Evolutionary conservation across 2,329 filamentous ascomycete genomes (phyloP).

Genomic region (Sarocladiaceae sp.): DNA sequence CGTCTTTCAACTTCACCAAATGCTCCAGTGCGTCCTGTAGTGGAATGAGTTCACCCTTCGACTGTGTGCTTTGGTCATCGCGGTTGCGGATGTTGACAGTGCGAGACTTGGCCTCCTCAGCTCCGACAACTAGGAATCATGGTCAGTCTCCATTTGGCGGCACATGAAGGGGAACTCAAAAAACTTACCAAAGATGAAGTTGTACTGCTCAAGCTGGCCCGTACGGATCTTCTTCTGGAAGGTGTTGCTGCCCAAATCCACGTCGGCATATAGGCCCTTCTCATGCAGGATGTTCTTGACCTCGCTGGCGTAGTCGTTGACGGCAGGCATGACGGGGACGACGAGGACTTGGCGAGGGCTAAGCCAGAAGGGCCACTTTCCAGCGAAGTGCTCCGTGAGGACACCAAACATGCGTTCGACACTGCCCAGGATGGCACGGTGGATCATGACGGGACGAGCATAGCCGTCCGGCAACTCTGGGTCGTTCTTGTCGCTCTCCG

Average conservation of each 20-base stretch:
- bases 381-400: slow-evolving; percentile 75
- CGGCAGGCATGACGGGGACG: slow-evolving; percentile 63
- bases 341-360: slow-evolving; percentile 69
- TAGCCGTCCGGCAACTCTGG: slow-evolving; percentile 58
- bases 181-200: slow-evolving; percentile 66
- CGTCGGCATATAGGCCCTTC: slow-evolving; percentile 61
- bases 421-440: slow-evolving; percentile 71
- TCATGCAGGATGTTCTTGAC: slow-evolving; percentile 62
- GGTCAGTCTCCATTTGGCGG: background rate
- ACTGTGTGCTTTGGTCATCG: slow-evolving; percentile 56
- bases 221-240: slow-evolving; percentile 86
- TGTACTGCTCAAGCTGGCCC: slow-evolving; percentile 74
- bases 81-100: slow-evolving; percentile 59
- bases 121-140: slow-evolving; percentile 46
- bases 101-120: slow-evolving; percentile 52
- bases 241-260: slow-evolving; percentile 60
- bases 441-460: slow-evolving; percentile 78
- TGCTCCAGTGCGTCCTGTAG: slow-evolving; percentile 52
- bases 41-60: slow-evolving; percentile 52
- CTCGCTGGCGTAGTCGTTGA: slow-evolving; percentile 71
- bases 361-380: slow-evolving; percentile 87
- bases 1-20: slow-evolving; percentile 44
- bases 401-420: slow-evolving; percentile 66
- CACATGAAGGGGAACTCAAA: background rate
- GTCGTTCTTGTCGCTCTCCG: slow-evolving; percentile 37